Evolutionary conservation across 1,139 yeast species (phyloP).

Genomic region (Geotrichum fermentans): DNA sequence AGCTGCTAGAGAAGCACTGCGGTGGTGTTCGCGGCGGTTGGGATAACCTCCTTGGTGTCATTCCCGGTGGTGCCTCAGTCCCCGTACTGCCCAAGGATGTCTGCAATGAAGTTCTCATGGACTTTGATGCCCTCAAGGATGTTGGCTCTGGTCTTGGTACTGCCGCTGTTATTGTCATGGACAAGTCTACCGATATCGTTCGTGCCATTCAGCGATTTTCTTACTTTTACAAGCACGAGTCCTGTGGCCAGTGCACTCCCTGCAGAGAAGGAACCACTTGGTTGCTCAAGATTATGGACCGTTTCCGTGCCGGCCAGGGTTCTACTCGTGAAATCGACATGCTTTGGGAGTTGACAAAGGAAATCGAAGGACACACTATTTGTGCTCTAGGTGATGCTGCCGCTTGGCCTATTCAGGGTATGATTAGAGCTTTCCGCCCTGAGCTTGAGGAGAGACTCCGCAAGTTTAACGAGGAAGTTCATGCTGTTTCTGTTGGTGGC

Average conservation of each 20-base stretch:
- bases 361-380: constrained; percentile 84
- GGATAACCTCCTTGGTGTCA: constrained; percentile 80
- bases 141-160: constrained; percentile 86
- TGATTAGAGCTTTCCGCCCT: constrained; percentile 77
- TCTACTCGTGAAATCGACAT: constrained; percentile 72
- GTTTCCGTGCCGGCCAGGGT: constrained; percentile 75
- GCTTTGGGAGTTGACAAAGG: constrained; percentile 76
- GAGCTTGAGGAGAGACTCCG: constrained; percentile 69
- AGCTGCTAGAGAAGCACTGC: constrained; percentile 78
- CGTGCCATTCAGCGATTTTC: constrained; percentile 81
- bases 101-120: constrained; percentile 72
- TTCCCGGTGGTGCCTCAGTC: constrained; percentile 89
- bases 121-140: constrained; percentile 77
- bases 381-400: constrained; percentile 92
- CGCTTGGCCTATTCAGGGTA: constrained; percentile 89
- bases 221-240: constrained; percentile 81
- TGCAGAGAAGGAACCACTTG: constrained; percentile 93
- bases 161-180: constrained; percentile 87
- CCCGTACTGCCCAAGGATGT: constrained; percentile 67
- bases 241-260: constrained; percentile 92
- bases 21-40: constrained; percentile 89
- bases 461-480: constrained; percentile 43
- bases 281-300: constrained; percentile 76
- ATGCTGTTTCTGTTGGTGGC: constrained; percentile 62
- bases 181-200: constrained; percentile 75